These are phyloP conservation scores for Diaporthe capsici DNA, from an alignment of 2,329 filamentous ascomycete species.

Conservation along the genomic window DNA sequence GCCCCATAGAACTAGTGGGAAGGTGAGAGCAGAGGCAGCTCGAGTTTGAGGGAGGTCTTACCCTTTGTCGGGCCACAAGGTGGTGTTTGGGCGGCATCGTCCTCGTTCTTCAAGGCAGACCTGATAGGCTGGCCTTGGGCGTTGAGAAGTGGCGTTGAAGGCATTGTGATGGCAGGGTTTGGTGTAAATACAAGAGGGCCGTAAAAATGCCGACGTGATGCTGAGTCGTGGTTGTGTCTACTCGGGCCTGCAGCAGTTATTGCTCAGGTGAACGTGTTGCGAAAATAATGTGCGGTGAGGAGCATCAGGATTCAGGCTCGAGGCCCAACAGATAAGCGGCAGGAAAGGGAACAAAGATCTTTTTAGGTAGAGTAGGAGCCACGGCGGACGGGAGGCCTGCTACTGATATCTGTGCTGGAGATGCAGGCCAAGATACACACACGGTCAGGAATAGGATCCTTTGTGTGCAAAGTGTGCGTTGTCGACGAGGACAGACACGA, in stretches of 20 bases:
- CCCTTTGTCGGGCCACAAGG: slow-evolving; percentile 38
- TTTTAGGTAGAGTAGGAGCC: neutral
- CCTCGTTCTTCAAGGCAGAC: slow-evolving; percentile 42
- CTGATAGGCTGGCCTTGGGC: slow-evolving; percentile 40
- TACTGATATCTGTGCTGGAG: slow-evolving; percentile 3
- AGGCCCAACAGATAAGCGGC: neutral
- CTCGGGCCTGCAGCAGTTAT: neutral
- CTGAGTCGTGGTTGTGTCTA: neutral
- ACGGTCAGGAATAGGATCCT: neutral
- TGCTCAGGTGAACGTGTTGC: neutral
- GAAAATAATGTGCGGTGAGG: neutral
- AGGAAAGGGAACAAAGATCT: neutral
- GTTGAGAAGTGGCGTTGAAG: slow-evolving; percentile 39
- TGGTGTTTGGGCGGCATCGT: slow-evolving; percentile 34
- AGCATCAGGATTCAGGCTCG: neutral
- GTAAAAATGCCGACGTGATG: neutral
- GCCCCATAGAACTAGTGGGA: neutral
- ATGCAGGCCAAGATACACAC: neutral
- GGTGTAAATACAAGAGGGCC: neutral
- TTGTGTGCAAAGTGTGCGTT: neutral
- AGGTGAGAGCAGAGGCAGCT: slow-evolving; percentile 4
- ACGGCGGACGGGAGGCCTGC: neutral
- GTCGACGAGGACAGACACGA: neutral
- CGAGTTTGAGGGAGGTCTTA: slow-evolving; percentile 13
- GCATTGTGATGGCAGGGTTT: slow-evolving; percentile 11